Evolutionary conservation across 345 rosid genomes (phyloP).

Genomic region (Pugionium dolabratum): DNA sequence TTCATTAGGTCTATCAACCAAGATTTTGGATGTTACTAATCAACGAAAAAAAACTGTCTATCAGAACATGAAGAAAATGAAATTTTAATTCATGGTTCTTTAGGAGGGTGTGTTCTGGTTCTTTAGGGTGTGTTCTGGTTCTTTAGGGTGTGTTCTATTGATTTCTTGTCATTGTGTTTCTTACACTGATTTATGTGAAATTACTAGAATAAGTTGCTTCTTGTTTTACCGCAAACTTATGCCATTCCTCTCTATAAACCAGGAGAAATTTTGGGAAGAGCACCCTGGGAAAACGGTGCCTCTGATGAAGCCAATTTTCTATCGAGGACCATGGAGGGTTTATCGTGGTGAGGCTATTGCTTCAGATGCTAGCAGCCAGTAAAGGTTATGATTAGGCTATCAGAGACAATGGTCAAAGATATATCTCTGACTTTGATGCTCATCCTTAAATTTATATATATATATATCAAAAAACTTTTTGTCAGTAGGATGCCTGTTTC

Average conservation of each 20-base stretch:
- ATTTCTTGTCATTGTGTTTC: background rate
- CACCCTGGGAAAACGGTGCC: slow-evolving; percentile 87
- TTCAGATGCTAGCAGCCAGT: slow-evolving; percentile 45
- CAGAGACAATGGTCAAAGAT: slow-evolving; percentile 17
- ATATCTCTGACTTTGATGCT: background rate
- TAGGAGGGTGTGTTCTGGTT: background rate
- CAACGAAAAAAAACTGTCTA: background rate
- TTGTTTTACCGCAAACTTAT: slow-evolving; percentile 12
- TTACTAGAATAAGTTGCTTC: slow-evolving; percentile 16
- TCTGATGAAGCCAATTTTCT: slow-evolving; percentile 71
- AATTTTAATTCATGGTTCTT: background rate
- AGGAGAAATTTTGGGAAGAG: slow-evolving; percentile 95
- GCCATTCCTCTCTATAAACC: slow-evolving; percentile 31
- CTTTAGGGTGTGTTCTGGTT: background rate
- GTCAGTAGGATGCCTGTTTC: slow-evolving; percentile 1
- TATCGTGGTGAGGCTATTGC: slow-evolving; percentile 60
- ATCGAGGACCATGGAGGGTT: slow-evolving; percentile 84
- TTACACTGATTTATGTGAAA: background rate
- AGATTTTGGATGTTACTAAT: no score
- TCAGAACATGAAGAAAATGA: background rate
- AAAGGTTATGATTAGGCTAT: slow-evolving; percentile 22
- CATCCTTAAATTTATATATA: background rate
- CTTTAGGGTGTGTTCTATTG: background rate
- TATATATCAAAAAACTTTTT: slow-evolving; percentile 1
- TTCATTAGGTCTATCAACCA: background rate